Evolutionary conservation across 2,329 filamentous ascomycete genomes (phyloP).

Genomic region (Onygenales sp.): DNA sequence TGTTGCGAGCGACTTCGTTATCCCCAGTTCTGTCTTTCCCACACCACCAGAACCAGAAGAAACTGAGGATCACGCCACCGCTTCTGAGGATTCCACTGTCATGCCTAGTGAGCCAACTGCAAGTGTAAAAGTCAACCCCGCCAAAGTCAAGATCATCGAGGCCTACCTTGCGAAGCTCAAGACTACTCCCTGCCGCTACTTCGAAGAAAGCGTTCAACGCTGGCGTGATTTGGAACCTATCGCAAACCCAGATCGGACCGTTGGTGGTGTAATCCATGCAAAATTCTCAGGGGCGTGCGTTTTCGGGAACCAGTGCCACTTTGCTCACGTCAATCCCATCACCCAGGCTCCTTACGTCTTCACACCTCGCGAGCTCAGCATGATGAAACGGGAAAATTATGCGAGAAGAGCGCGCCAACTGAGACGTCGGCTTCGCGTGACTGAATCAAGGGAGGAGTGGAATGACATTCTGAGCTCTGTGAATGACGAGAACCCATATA

Average conservation of each 20-base stretch:
- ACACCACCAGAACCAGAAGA: conserved; percentile 7
- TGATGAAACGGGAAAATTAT: conserved; percentile 7
- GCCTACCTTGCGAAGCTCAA: conserved; percentile 17
- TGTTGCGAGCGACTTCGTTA: conserved; percentile 18
- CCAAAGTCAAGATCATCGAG: conserved; percentile 17
- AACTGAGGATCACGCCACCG: not conserved
- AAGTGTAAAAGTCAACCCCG: conserved; percentile 7
- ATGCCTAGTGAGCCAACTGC: conserved; percentile 1
- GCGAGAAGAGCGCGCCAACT: not conserved
- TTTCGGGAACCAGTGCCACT: conserved; percentile 22
- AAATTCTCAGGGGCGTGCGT: conserved; percentile 14
- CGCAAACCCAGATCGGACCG: not conserved
- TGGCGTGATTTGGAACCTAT: conserved; percentile 4
- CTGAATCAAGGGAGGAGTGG: not conserved
- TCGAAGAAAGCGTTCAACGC: conserved; percentile 10
- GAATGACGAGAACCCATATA: not conserved
- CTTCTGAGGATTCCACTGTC: not conserved
- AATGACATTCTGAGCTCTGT: not conserved
- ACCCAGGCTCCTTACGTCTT: conserved; percentile 12
- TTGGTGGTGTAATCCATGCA: not conserved
- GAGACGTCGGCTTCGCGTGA: not conserved
- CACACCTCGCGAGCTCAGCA: conserved; percentile 5
- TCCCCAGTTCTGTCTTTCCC: conserved; percentile 19
- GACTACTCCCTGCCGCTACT: conserved; percentile 18
- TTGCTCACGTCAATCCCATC: conserved; percentile 14